Percentiles rank a stretch among this genome's conserved stretches.
phyloP scores from a whole-genome alignment of 208 protist species.

The Trypanosoma vivax region DNA sequence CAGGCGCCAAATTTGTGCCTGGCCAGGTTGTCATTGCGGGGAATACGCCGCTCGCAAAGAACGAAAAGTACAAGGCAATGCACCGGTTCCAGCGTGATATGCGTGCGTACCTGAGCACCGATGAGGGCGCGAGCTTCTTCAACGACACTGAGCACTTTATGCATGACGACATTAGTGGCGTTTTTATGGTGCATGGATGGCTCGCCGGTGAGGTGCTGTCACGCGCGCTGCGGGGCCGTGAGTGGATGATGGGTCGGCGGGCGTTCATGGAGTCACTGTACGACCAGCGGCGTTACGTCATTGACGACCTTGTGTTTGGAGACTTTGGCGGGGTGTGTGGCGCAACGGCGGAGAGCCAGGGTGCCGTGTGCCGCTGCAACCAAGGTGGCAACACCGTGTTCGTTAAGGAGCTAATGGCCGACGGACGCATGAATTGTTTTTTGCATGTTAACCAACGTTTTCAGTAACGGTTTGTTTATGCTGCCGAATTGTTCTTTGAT shows the following conservation, averaged over 20 bases:
- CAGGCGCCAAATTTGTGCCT: neutral
- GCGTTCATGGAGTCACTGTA: conserved; percentile 12
- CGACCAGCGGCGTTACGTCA: conserved; percentile 15
- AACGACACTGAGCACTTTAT: conserved; percentile 8
- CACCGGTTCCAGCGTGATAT: conserved; percentile 16
- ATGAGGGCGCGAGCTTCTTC: conserved; percentile 1
- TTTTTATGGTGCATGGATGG: conserved; percentile 36
- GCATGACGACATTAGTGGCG: conserved; percentile 11
- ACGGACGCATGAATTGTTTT: neutral
- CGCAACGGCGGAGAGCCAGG: neutral
- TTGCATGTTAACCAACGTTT: too few relatives aligned
- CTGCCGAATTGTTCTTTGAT: too few relatives aligned
- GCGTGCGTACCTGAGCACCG: conserved; percentile 7
- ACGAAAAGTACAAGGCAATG: conserved; percentile 12
- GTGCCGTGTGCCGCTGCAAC: conserved; percentile 14
- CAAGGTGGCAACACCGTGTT: conserved; percentile 10
- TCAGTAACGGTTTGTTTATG: too few relatives aligned
- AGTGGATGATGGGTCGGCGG: neutral
- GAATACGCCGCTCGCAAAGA: conserved; percentile 14
- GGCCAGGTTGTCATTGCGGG: conserved; percentile 17
- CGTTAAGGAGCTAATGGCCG: conserved; percentile 10
- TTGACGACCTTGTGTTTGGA: conserved; percentile 20
- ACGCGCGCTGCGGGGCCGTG: conserved; percentile 5
- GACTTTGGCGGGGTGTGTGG: conserved; percentile 16
- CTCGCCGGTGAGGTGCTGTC: conserved; percentile 18